These are phyloP conservation scores for Lindgomyces ingoldianus DNA, from an alignment of 495 filamentous ascomycete species.

Conservation along the genomic window DNA sequence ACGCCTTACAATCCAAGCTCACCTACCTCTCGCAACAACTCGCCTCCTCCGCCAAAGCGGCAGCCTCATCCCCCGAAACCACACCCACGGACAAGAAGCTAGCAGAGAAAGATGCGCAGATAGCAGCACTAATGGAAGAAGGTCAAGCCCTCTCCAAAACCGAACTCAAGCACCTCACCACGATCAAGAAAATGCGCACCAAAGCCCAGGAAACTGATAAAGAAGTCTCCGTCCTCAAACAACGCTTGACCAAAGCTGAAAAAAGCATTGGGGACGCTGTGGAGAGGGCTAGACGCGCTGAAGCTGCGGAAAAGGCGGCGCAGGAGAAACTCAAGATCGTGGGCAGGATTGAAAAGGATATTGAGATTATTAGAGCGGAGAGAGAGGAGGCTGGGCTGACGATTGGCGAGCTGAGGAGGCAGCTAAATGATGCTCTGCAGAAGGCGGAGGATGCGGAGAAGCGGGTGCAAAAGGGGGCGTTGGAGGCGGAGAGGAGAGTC, in stretches of 20 bases:
- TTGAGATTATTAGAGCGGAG: constrained; percentile 67
- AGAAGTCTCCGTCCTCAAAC: constrained; percentile 59
- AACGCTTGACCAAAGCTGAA: constrained; percentile 66
- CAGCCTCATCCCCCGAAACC: constrained; percentile 67
- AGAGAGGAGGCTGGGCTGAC: constrained; percentile 63
- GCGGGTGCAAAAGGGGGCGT: constrained; percentile 64
- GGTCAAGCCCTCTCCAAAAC: constrained; percentile 84
- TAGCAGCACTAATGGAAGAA: constrained; percentile 86
- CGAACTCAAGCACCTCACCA: constrained; percentile 78
- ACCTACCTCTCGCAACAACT: constrained; percentile 61
- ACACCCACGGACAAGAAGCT: constrained; percentile 70
- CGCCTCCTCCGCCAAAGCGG: constrained; percentile 64
- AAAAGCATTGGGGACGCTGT: constrained; percentile 59
- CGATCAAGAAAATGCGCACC: constrained; percentile 77
- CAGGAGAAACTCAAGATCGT: constrained; percentile 64
- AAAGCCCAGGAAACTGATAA: constrained; percentile 65
- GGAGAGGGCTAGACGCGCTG: constrained; percentile 62
- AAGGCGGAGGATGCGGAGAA: constrained; percentile 68
- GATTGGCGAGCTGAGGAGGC: constrained; percentile 68
- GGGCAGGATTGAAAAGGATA: constrained; percentile 68
- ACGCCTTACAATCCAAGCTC: constrained; percentile 87
- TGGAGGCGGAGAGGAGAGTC: constrained; percentile 68
- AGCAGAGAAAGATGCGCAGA: constrained; percentile 85
- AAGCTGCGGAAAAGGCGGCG: constrained; percentile 45
- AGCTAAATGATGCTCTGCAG: constrained; percentile 67